Percentiles rank a stretch among this genome's conserved stretches.
These are phyloP conservation scores for Pseudogymnoascus sp. DNA, from an alignment of 2,329 filamentous ascomycete genomes.

Conservation along the genomic window DNA sequence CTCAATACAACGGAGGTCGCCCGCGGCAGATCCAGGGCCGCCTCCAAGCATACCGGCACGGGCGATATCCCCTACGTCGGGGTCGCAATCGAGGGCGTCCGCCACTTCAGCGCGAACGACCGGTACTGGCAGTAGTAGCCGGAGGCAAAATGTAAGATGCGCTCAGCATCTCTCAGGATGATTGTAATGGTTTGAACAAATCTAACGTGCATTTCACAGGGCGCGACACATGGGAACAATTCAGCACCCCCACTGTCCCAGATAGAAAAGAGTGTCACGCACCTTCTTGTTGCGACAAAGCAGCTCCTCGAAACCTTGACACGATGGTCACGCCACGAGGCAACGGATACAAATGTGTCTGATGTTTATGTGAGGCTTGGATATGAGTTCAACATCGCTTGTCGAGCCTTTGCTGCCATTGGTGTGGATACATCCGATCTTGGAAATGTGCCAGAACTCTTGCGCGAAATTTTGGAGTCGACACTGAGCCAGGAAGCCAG, in stretches of 20 bases:
- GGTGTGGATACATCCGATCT: slow-evolving; percentile 92
- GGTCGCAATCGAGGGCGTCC: slow-evolving; percentile 53
- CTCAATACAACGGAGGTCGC: slow-evolving; percentile 52
- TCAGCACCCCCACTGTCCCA: slow-evolving; percentile 55
- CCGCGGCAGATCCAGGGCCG: slow-evolving; percentile 52
- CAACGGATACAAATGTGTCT: slow-evolving; percentile 89
- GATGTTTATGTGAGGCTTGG: slow-evolving; percentile 96
- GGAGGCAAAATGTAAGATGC: slow-evolving; percentile 50
- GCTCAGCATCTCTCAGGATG: neutral
- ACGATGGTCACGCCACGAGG: slow-evolving; percentile 89
- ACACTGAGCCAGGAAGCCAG: slow-evolving; percentile 95
- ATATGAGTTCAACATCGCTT: slow-evolving; percentile 99
- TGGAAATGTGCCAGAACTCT: slow-evolving; percentile 85
- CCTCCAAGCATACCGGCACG: slow-evolving; percentile 47
- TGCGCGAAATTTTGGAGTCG: slow-evolving; percentile 86
- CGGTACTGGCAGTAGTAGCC: slow-evolving; percentile 39
- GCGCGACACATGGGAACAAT: slow-evolving; percentile 6
- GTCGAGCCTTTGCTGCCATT: slow-evolving; percentile 91
- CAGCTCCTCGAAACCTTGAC: slow-evolving; percentile 95
- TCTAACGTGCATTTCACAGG: neutral
- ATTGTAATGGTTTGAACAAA: neutral
- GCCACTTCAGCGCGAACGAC: slow-evolving; percentile 56
- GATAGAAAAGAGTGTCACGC: slow-evolving; percentile 98
- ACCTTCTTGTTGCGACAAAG: slow-evolving; percentile 94
- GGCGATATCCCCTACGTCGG: slow-evolving; percentile 48